Evolutionary conservation across 768 basidiomycete species (phyloP).

Genomic region (Phanerodontia chrysosporium): DNA sequence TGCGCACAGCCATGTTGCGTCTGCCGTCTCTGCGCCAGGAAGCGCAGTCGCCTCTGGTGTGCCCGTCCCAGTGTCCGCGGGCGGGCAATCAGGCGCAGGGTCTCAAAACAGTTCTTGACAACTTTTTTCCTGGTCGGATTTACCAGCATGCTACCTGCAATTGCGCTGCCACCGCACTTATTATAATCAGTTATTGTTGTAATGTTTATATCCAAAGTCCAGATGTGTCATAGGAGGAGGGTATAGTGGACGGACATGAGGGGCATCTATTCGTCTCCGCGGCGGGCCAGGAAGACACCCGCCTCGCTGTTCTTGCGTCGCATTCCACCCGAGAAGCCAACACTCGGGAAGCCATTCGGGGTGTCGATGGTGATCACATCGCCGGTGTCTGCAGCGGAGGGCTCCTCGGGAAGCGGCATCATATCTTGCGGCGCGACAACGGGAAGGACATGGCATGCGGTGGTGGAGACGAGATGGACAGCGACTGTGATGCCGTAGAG

Average conservation of each 20-base stretch:
- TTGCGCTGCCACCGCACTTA: background rate
- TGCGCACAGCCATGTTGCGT: background rate
- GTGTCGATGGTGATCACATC: slow-evolving; percentile 5
- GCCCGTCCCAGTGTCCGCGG: background rate
- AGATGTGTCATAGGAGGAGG: background rate
- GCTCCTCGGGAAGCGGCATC: background rate
- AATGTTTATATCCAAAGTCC: background rate
- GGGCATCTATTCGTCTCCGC: slow-evolving; percentile 25
- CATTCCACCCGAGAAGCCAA: slow-evolving; percentile 30
- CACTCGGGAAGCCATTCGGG: slow-evolving; percentile 32
- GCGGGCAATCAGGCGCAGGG: background rate
- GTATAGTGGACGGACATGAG: background rate
- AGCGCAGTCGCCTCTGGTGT: no score
- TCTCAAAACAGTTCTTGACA: background rate
- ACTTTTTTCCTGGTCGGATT: background rate
- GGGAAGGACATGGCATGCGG: slow-evolving; percentile 30
- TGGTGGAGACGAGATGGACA: slow-evolving; percentile 42
- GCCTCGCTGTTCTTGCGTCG: slow-evolving; percentile 30
- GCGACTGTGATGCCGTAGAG: slow-evolving; percentile 29
- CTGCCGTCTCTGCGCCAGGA: no score
- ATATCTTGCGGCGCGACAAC: slow-evolving; percentile 26
- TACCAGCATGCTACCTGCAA: background rate
- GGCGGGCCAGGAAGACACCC: slow-evolving; percentile 35
- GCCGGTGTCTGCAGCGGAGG: background rate
- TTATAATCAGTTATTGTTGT: background rate